Base-by-base conservation (phyloP, 2,329 filamentous ascomycete species). In the Neobulgaria alba region DNA sequence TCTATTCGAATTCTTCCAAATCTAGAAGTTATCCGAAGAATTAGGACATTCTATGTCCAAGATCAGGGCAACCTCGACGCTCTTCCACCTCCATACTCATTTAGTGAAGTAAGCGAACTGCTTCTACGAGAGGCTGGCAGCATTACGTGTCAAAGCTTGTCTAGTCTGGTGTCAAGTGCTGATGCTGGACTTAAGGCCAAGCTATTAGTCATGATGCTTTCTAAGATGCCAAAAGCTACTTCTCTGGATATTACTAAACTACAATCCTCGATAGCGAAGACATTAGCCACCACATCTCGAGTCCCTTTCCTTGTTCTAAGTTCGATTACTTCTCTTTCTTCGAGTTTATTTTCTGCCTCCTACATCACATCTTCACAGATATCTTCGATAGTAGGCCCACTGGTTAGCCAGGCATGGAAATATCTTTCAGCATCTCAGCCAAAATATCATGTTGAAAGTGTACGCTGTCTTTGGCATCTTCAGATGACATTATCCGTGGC, bases 401-500 rank as follows among this genome's bases (percentile, higher is more conserved):
- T 96, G 16, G 79, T 92, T 12, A 68, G 69, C 2, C 74, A 81
- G 41, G 72, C 90, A 0, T 98, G 92, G 92, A 62, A 67, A 4
- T 87, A 85, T 55, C 65, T 98, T 29, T 85, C 87, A 0, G 81
- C 85, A n/a, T 72, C 79, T 10, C 80, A 82, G 47, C 88, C 89
- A 0, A 95, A 95, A 57, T 93, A 90, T 51, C 92, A 96, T 57
- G 89, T 98, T 21, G 93, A 98, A 64, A 82, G 88, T 14, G 85
- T 93, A 7, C 79, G 85, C 42, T 82, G 79, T 51, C 67, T 98
- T 29, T 94, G 92, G 85, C 79, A 87, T 50, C 66, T 98, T 38
- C 88, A 96, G 52, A 75, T 72, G 17, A 73, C 79, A 1, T 72
- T 94, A 10, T 75, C 81, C 1, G 66, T 72, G 29, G 66, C 72